Evolutionary conservation across 345 rosid species (phyloP).

Genomic region (Populus simonii): DNA sequence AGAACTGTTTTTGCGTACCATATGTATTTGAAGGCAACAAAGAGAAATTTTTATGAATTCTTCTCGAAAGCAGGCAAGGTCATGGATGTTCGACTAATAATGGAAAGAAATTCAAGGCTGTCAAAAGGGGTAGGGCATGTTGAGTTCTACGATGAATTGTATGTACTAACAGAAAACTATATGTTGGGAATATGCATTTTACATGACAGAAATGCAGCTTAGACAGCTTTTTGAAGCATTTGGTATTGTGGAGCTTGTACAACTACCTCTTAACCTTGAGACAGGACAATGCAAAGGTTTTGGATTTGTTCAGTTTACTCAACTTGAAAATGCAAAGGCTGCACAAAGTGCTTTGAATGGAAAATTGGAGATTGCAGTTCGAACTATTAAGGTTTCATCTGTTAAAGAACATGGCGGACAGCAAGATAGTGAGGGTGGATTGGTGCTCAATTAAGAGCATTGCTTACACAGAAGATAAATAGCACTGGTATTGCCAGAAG

Average conservation of each 20-base stretch:
- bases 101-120: too few relatives aligned
- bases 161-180: too few relatives aligned
- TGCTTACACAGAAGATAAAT: too few relatives aligned
- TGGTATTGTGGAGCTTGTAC: conserved; percentile 94
- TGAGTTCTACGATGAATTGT: too few relatives aligned
- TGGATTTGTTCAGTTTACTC: conserved; percentile 97
- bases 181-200: too few relatives aligned
- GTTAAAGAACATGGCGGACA: conserved; percentile 80
- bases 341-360: conserved; percentile 88
- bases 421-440: conserved; percentile 40
- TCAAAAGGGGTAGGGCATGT: too few relatives aligned
- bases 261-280: conserved; percentile 84
- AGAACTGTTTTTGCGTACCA: conserved; percentile 95
- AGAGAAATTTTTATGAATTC: conserved; percentile 87
- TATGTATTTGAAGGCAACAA: conserved; percentile 57
- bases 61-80: conserved; percentile 96
- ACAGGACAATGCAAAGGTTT: conserved; percentile 95
- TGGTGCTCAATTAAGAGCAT: too few relatives aligned
- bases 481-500: too few relatives aligned
- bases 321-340: conserved; percentile 83
- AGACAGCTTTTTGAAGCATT: conserved; percentile 83
- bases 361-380: conserved; percentile 85
- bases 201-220: too few relatives aligned
- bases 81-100: background rate
- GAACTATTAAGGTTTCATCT: conserved; percentile 86